These are phyloP conservation scores for Zalaria obscura DNA, from an alignment of 2,329 filamentous ascomycete species.

Conservation along the genomic window DNA sequence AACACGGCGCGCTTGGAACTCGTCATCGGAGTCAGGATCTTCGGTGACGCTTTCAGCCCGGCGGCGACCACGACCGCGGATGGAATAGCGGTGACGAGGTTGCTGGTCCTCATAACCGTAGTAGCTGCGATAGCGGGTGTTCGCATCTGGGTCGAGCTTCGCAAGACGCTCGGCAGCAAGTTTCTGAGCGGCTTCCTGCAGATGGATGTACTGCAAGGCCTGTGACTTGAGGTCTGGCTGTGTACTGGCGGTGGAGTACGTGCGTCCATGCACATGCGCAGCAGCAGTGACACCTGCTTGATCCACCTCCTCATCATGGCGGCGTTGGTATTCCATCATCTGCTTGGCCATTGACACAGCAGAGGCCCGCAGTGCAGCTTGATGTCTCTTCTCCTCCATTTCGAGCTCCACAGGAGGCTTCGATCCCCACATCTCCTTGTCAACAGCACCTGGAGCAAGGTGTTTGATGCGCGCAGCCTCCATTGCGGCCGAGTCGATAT, in stretches of 20 bases:
- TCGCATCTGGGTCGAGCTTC: conserved; percentile 58
- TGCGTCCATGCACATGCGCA: conserved; percentile 15
- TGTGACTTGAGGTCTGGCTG: conserved; percentile 38
- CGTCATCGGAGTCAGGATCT: conserved; percentile 42
- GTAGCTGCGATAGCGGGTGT: conserved; percentile 56
- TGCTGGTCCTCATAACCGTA: conserved; percentile 49
- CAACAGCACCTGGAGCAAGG: conserved; percentile 51
- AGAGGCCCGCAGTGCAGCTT: conserved; percentile 63
- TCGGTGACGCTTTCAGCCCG: conserved; percentile 16
- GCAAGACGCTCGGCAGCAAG: conserved; percentile 71
- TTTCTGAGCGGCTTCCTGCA: conserved; percentile 79
- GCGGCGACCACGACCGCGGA: conserved; percentile 3
- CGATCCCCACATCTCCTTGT: conserved; percentile 64
- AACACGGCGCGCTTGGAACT: conserved; percentile 56
- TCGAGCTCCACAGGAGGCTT: conserved; percentile 59
- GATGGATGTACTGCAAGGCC: conserved; percentile 39
- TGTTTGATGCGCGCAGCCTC: conserved; percentile 51
- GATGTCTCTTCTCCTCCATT: conserved; percentile 56
- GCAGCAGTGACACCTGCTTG: conserved; percentile 11
- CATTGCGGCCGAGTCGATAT: conserved; percentile 33
- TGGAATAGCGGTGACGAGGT: conserved; percentile 34
- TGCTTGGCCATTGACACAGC: conserved; percentile 80
- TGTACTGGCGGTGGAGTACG: conserved; percentile 15
- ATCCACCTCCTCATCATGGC: conserved; percentile 26
- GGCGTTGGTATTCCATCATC: conserved; percentile 57